phyloP scores from a whole-genome alignment of 305 asterid genomes.

The Andrographis paniculata region DNA sequence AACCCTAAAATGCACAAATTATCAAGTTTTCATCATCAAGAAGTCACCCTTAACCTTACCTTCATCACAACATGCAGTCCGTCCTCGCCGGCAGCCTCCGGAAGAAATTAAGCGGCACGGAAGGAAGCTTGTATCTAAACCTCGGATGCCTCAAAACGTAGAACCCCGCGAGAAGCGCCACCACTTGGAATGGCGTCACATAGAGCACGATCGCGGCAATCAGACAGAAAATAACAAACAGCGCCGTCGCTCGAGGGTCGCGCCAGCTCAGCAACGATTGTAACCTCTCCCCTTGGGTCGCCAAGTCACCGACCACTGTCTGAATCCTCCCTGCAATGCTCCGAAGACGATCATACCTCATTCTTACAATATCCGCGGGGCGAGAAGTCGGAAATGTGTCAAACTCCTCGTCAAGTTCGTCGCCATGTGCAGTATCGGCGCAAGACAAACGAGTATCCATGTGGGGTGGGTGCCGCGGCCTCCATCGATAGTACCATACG shows the following conservation, averaged over 20 bases:
- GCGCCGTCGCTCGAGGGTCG: conserved; percentile 65
- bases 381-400: conserved; percentile 64
- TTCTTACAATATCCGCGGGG: conserved; percentile 41
- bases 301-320: conserved; percentile 68
- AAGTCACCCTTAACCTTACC: too few relatives aligned
- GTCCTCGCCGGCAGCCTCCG: conserved; percentile 71
- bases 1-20: too few relatives aligned
- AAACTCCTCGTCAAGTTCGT: too few relatives aligned
- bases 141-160: conserved; percentile 63
- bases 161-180: conserved; percentile 45
- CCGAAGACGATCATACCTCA: conserved; percentile 73
- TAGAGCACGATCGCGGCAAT: conserved; percentile 50
- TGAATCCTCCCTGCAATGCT: conserved; percentile 73
- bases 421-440: conserved; percentile 51
- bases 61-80: conserved; percentile 63
- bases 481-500: conserved; percentile 62
- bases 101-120: conserved; percentile 64
- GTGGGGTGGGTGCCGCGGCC: conserved; percentile 70
- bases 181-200: conserved; percentile 58
- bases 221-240: conserved; percentile 56
- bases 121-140: conserved; percentile 65
- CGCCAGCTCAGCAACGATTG: conserved; percentile 75
- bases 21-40: too few relatives aligned
- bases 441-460: conserved; percentile 64
- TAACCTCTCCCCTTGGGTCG: conserved; percentile 74